Base-by-base conservation (phyloP, 2,329 filamentous ascomycete genomes). In the Onygena corvina region DNA sequence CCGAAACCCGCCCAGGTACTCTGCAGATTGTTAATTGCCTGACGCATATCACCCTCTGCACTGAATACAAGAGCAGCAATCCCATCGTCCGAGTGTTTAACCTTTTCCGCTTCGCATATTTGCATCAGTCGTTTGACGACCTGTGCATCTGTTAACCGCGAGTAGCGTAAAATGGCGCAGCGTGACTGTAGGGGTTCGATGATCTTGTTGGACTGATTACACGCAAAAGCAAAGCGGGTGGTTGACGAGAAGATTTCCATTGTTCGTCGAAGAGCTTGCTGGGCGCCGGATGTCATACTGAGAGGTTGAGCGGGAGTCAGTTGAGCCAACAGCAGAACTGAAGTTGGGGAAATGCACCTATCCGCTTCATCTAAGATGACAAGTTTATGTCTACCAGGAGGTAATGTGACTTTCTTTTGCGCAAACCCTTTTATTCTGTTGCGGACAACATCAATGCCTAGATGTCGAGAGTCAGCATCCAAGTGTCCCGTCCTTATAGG, bases 161-260 rank as follows among this genome's bases (percentile, higher is more conserved):
- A 83, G 67, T 95, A 98, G 52, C 92, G 83, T 49, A 98, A 77
- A 63, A 98, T 96, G 16, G 92, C 92, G 65, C 92, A 98, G 60
- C 92, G 81, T 14, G 89, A 95, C 67, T 98, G 92, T 47, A 98
- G 75, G n/a, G 92, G 92, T 67, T 98, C 92, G 66, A 98, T 98
- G 64, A 98, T 96, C 71, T 96, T 98, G 73, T 96, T 98, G 54
- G 85, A 92, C 71, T 94, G 87, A 67, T 98, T 98, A 74, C 92
- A 98, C 1, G 92, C 92, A 61, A 98, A 98, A 0, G 92, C 92
- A 62, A 98, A 98, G 51, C 92, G 79, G 1, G 92, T 98, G 1
- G 92, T 98, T 54, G 88, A 83, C 35, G 87, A 93, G 71, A 96
- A 96, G 47, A 96, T 98, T 67, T 98, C 92, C 92, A 98, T 98